Percentiles rank a stretch among this genome's conserved stretches.
These are phyloP conservation scores for Aspergillus alliaceus DNA, from an alignment of 2,329 filamentous ascomycete genomes.

Conservation along the genomic window DNA sequence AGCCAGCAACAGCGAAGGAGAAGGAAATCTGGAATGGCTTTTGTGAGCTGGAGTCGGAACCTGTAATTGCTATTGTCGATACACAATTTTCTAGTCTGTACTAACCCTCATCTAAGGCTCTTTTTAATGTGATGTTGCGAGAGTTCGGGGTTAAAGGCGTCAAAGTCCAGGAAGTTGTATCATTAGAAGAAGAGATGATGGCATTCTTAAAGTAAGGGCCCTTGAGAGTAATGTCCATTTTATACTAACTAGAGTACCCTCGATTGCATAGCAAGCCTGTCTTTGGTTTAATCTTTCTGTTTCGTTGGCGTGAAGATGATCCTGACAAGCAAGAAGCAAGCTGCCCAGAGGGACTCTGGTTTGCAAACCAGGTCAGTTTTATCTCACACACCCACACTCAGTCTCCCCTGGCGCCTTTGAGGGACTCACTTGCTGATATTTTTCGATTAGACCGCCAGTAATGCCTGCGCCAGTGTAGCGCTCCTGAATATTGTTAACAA, in stretches of 20 bases:
- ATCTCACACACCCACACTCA: background rate
- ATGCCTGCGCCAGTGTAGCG: constrained; percentile 90
- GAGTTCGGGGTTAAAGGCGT: constrained; percentile 74
- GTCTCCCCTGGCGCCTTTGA: background rate
- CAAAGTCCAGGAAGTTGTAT: constrained; percentile 74
- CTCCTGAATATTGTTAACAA: constrained; percentile 95
- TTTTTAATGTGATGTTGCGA: constrained; percentile 82
- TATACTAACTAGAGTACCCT: background rate
- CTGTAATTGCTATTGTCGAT: constrained; percentile 52
- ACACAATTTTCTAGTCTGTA: background rate
- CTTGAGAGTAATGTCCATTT: background rate
- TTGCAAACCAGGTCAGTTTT: constrained; percentile 77
- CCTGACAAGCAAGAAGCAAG: constrained; percentile 51
- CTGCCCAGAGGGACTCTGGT: constrained; percentile 75
- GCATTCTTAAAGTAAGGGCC: constrained; percentile 61
- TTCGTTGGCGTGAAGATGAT: constrained; percentile 66
- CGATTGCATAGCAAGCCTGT: constrained; percentile 61
- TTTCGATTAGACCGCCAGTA: constrained; percentile 65
- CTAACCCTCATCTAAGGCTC: constrained; percentile 54
- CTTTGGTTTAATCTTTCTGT: constrained; percentile 86
- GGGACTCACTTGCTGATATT: constrained; percentile 4
- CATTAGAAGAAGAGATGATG: constrained; percentile 67
- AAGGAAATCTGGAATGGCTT: constrained; percentile 49
- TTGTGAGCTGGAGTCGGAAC: constrained; percentile 82
- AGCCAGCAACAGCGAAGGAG: constrained; percentile 36